A percentile compares a stretch with the other conserved stretches of the same genome.
Conservation (phyloP, 225 moss, liverwort and hornwort species). For the Polytrichum formosum region DNA sequence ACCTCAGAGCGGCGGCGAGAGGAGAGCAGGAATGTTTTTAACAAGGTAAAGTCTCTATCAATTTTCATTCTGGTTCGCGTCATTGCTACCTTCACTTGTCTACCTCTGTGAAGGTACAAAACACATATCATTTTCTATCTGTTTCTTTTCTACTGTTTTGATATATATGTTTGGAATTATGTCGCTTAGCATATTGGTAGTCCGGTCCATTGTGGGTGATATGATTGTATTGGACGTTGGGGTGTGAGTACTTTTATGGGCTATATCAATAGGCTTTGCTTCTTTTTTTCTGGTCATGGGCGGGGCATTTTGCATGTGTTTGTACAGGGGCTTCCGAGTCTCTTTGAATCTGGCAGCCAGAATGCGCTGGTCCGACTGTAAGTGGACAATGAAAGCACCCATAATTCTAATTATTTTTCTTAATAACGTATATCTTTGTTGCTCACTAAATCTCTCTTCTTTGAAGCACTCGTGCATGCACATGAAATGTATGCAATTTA, state of each 20-base stretch:
- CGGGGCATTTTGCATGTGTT: conserved; percentile 17
- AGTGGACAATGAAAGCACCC: conserved; percentile 12
- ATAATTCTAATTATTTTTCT: background rate
- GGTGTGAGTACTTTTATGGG: background rate
- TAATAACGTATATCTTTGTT: background rate
- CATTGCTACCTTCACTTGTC: background rate
- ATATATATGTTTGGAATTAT: background rate
- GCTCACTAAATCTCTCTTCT: background rate
- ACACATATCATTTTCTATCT: background rate
- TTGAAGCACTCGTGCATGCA: background rate
- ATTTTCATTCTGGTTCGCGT: background rate
- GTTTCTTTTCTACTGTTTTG: background rate
- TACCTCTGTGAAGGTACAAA: background rate
- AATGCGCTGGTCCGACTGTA: conserved; percentile 16
- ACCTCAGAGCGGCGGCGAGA: conserved; percentile 43
- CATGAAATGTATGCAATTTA: background rate
- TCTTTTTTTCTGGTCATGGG: conserved; percentile 16
- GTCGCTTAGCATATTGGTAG: background rate
- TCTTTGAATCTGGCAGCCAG: conserved; percentile 18
- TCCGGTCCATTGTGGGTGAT: background rate
- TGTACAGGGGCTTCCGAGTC: conserved; percentile 22
- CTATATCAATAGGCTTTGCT: too few relatives aligned
- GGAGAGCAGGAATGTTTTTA: conserved; percentile 48
- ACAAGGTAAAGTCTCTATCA: conserved; percentile 14
- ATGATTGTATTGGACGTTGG: background rate